Evolutionary conservation across 805 yeast genomes (phyloP).

Genomic region (Yarrowia deformans): DNA sequence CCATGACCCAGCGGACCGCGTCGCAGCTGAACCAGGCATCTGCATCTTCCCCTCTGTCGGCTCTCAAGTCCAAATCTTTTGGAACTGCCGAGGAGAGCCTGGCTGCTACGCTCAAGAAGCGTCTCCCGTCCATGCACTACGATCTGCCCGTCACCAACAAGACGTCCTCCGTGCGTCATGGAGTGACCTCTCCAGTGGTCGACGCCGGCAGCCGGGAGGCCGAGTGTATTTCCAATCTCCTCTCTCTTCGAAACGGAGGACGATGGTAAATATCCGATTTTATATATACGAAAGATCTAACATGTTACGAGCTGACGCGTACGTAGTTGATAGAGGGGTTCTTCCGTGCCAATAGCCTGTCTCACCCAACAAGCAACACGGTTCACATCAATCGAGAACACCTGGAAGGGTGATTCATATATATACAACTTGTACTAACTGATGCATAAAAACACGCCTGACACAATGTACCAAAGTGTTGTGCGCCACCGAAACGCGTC

Average conservation of each 20-base stretch:
- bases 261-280: constrained; percentile 39
- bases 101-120: constrained; percentile 34
- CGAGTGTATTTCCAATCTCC: constrained; percentile 51
- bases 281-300: constrained; percentile 9
- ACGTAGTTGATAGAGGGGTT: no score
- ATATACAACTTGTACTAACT: no score
- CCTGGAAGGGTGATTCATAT: no score
- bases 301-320: neutral
- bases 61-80: constrained; percentile 32
- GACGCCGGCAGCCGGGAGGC: constrained; percentile 43
- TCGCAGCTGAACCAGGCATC: constrained; percentile 33
- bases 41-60: constrained; percentile 30
- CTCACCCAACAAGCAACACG: no score
- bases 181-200: constrained; percentile 1
- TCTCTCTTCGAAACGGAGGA: constrained; percentile 49
- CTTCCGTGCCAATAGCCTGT: no score
- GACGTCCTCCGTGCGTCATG: constrained; percentile 11
- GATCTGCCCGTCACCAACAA: constrained; percentile 30
- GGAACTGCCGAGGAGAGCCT: constrained; percentile 30
- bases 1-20: constrained; percentile 33
- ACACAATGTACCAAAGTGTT: no score
- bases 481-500: no score
- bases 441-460: no score
- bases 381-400: no score
- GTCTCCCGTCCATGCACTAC: constrained; percentile 30